A percentile compares a stretch with the other conserved stretches of the same genome.
Evolutionary conservation across 164 flowering plant species (phyloP).

Genomic region (Chimonanthus praecox): DNA sequence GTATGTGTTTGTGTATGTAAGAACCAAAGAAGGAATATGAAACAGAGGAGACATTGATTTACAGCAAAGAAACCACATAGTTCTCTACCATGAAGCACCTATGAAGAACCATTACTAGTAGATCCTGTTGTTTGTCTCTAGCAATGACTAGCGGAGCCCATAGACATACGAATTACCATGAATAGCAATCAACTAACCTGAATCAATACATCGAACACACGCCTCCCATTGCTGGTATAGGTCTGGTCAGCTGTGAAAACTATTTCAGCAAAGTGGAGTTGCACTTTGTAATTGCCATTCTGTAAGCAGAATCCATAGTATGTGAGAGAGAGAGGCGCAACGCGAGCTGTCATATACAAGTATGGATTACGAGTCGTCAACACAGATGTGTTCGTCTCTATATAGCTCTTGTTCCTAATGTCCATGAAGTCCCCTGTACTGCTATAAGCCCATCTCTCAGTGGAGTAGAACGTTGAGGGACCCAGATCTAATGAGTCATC

Average conservation of each 20-base stretch:
- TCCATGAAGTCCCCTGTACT: slow-evolving; percentile 80
- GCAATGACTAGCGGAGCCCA: not conserved
- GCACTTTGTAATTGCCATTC: slow-evolving; percentile 72
- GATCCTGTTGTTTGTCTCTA: not conserved
- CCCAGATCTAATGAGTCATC: slow-evolving; percentile 51
- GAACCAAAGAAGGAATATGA: too few relatives aligned
- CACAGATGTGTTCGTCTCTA: slow-evolving; percentile 9
- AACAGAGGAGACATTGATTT: too few relatives aligned
- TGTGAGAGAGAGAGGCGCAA: slow-evolving; percentile 68
- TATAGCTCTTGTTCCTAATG: slow-evolving; percentile 25
- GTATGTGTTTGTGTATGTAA: too few relatives aligned
- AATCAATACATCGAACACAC: slow-evolving; percentile 65
- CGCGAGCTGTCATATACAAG: slow-evolving; percentile 54
- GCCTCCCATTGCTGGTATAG: slow-evolving; percentile 58
- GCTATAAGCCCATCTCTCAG: slow-evolving; percentile 56
- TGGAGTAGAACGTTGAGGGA: slow-evolving; percentile 28
- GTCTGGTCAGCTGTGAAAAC: slow-evolving; percentile 42
- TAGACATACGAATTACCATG: not conserved
- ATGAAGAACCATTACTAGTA: not conserved
- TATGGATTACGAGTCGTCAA: slow-evolving; percentile 25
- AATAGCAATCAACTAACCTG: slow-evolving; percentile 32
- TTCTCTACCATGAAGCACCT: not conserved
- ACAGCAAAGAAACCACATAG: too few relatives aligned
- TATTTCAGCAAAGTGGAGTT: slow-evolving; percentile 83
- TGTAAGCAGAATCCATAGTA: slow-evolving; percentile 74